These are phyloP conservation scores for rapeseed (Brassica napus) DNA, from an alignment of 345 rosid genomes.

Conservation along the genomic window Da-Ae NC_063451.1:28782001-28782500, in stretches of 20 bases:
- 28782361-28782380: neutral
- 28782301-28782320: neutral
- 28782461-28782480: neutral
- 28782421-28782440: neutral
- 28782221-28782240: neutral
- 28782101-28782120: neutral
- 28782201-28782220: neutral
- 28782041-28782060: neutral
- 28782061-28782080: neutral
- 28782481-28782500: neutral
- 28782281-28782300: neutral
- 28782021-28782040: neutral
- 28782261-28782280: neutral
- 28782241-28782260: constrained; percentile 1
- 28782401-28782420: neutral
- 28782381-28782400: constrained; percentile 2
- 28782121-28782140: neutral
- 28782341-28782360: neutral
- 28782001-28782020: neutral
- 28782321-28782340: neutral
- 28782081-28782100: neutral
- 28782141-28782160: neutral
- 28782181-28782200: neutral
- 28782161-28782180: neutral
- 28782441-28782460: neutral